These are phyloP conservation scores for Malassezia nana DNA, from an alignment of 1,284 basidiomycete species.

Conservation along the genomic window DNA sequence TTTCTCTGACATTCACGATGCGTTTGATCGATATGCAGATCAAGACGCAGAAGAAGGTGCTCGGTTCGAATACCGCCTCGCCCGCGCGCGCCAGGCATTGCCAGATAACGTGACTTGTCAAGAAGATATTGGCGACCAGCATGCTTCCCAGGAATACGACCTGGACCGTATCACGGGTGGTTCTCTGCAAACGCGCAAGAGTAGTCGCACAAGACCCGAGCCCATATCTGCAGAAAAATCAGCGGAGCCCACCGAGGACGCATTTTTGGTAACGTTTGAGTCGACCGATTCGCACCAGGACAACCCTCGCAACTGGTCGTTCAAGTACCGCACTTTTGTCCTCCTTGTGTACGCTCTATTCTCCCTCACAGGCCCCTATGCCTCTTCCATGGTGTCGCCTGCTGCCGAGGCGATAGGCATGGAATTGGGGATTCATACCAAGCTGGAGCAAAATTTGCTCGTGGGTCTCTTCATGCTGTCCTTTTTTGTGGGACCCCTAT, in stretches of 20 bases:
- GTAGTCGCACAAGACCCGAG: slow-evolving; percentile 2
- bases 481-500: slow-evolving; percentile 31
- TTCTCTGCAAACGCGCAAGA: background rate
- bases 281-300: slow-evolving; percentile 55
- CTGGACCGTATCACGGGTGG: background rate
- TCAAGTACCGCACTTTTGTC: slow-evolving; percentile 56
- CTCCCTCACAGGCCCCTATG: slow-evolving; percentile 34
- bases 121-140: background rate
- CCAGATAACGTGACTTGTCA: slow-evolving; percentile 1
- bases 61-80: slow-evolving; percentile 3
- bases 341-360: slow-evolving; percentile 48
- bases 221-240: background rate
- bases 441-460: slow-evolving; percentile 23
- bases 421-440: slow-evolving; percentile 25
- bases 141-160: background rate
- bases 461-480: slow-evolving; percentile 36
- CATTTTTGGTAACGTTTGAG: slow-evolving; percentile 56
- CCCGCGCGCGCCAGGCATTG: background rate
- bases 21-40: background rate
- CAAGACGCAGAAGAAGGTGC: slow-evolving; percentile 7
- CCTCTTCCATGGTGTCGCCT: slow-evolving; percentile 41
- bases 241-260: background rate
- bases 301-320: slow-evolving; percentile 63
- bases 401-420: slow-evolving; percentile 25
- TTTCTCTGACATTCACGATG: background rate